Evolutionary conservation across 164 flowering plant genomes (phyloP).

Genomic region (Platanus orientalis): DNA sequence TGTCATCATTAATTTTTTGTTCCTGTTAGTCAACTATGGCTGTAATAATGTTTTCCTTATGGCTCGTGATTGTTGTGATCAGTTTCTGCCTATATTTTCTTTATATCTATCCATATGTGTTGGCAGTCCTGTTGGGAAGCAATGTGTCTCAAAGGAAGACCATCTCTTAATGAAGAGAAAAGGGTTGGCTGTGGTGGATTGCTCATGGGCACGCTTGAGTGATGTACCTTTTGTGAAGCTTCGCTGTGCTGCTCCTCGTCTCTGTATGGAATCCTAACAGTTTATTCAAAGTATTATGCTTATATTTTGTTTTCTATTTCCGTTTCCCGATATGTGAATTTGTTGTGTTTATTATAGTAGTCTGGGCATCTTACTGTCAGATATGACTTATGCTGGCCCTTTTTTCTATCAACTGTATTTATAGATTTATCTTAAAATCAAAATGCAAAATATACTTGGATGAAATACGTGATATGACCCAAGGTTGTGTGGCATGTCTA

Average conservation of each 20-base stretch:
- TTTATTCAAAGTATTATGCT: neutral
- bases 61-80: neutral
- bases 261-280: slow-evolving; percentile 47
- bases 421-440: too few species aligned
- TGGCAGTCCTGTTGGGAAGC: slow-evolving; percentile 82
- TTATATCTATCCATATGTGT: slow-evolving; percentile 2
- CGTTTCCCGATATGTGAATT: neutral
- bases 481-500: too few species aligned
- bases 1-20: too few species aligned
- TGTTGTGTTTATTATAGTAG: neutral
- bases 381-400: too few species aligned
- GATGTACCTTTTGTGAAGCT: slow-evolving; percentile 96
- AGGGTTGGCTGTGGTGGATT: slow-evolving; percentile 98
- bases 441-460: too few species aligned
- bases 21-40: too few species aligned
- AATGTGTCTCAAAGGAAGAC: slow-evolving; percentile 92
- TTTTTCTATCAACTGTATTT: too few species aligned
- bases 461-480: too few species aligned
- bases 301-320: neutral
- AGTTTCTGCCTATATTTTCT: neutral
- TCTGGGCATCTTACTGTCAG: too few species aligned
- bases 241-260: slow-evolving; percentile 88
- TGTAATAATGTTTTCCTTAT: too few species aligned
- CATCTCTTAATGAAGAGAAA: slow-evolving; percentile 50
- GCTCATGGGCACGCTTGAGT: slow-evolving; percentile 94